Evolutionary conservation across 176 grass and related monocot genomes (phyloP), one percentile per base, ranked within the genome.

Genomic region (Panicum miliaceum): DNA sequence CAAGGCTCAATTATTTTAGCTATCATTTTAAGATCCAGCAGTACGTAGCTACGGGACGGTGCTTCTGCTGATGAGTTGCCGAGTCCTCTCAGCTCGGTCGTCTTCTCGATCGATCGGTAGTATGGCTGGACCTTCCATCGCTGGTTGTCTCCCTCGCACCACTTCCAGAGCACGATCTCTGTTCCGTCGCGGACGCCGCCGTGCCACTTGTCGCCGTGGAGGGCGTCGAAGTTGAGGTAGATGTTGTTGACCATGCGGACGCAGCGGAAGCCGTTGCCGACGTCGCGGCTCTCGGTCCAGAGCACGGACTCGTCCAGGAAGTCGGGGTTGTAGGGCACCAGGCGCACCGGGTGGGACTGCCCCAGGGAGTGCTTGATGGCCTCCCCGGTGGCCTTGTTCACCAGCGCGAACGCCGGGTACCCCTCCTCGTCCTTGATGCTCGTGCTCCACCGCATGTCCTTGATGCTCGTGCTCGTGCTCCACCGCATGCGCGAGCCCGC

Each of bases 131-230:
- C 76, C 71, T 87, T 97, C 95, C 95, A 94, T 68, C 90, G 77
- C 81, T 97, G 95, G 90, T 97, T 97, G 84, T 97, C 92, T 8
- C 95, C 95, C 84, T 94, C 84, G 86, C 92, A 91, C 95, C 95
- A 97, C 83, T 94, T 90, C 92, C 95, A 94, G 59, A 97, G 95
- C 58, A 86, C 95, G 73, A 67, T 12, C 9, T 84, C 72, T 77
- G 94, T 93, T 76, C 91, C 94, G 62, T 95, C 93, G 19, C 78
- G 88, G 2, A 92, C 90, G 58, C 93, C 93, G 71, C 86, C 93
- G 69, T 95, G 90, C 58, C 92, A 78, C 88, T 91, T 95, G 86
- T 95, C 90, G 37, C 90, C 90, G 38, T 90, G 37, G 75, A 92
- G 82, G 15, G 90, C 93, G 52, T 94, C 92, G 14, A 94, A 90